phyloP scores from a whole-genome alignment of 495 filamentous ascomycete genomes.

The Friedmanniomyces simplex region DNA sequence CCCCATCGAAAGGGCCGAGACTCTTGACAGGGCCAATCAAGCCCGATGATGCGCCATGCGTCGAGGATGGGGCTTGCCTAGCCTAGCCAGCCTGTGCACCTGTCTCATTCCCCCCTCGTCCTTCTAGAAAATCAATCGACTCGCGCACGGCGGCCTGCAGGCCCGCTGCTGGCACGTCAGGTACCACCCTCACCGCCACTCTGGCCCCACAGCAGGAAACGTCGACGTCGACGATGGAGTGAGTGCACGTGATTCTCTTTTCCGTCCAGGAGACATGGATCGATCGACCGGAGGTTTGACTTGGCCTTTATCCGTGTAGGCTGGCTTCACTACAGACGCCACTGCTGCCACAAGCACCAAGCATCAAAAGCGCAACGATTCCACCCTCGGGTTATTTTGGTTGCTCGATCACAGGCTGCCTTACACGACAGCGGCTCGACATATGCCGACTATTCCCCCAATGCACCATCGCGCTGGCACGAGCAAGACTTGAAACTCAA shows the following conservation, averaged over 20 bases:
- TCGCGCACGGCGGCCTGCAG: conserved; percentile 9
- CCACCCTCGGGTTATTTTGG: too few species aligned
- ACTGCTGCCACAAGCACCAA: too few species aligned
- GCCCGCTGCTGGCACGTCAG: conserved; percentile 4
- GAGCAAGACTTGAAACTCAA: background rate
- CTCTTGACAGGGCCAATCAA: too few species aligned
- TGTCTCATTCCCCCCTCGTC: conserved; percentile 19
- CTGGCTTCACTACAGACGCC: too few species aligned
- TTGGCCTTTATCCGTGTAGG: too few species aligned
- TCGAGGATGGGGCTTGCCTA: background rate
- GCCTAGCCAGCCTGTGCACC: background rate
- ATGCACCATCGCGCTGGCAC: background rate
- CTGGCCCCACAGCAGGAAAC: background rate
- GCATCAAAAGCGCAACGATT: too few species aligned
- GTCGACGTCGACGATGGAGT: too few species aligned
- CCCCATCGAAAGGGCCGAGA: too few species aligned
- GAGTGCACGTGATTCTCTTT: too few species aligned
- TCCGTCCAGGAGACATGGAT: too few species aligned
- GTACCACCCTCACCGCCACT: conserved; percentile 16
- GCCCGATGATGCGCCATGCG: conserved; percentile 11
- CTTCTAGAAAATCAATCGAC: conserved; percentile 10
- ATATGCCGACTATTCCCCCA: background rate
- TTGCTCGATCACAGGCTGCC: background rate
- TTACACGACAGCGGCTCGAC: background rate
- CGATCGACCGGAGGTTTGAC: too few species aligned